Evolutionary conservation across 306 rosid species (phyloP).

Genomic region (Dryas alaskensis): DNA sequence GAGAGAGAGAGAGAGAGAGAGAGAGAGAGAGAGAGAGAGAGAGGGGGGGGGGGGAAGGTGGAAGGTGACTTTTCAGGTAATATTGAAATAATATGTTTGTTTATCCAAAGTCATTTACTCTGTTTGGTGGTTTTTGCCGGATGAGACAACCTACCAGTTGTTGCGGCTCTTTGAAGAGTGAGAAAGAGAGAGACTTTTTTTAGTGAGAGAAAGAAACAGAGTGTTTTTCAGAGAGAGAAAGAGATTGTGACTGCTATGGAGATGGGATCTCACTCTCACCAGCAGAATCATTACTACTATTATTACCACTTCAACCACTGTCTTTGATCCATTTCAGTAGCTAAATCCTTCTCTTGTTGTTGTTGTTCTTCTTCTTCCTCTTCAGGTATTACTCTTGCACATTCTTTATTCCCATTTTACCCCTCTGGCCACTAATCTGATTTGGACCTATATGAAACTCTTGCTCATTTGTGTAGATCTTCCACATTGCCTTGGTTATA

Average conservation of each 20-base stretch:
- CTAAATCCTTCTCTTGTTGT: slow-evolving; percentile 5
- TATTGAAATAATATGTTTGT: slow-evolving; percentile 6
- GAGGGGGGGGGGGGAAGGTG: neutral
- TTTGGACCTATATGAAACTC: slow-evolving; percentile 11
- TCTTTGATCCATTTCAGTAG: slow-evolving; percentile 40
- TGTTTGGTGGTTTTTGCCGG: slow-evolving; percentile 85
- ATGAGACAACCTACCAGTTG: slow-evolving; percentile 91
- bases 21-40: no score
- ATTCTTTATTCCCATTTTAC: slow-evolving; percentile 4
- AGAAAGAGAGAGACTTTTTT: slow-evolving; percentile 38
- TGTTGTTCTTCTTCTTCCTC: slow-evolving; percentile 4
- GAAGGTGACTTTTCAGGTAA: slow-evolving; percentile 19
- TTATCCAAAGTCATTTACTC: slow-evolving; percentile 34
- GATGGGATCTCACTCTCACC: slow-evolving; percentile 66
- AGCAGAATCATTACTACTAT: slow-evolving; percentile 33
- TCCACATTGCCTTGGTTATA: slow-evolving; percentile 34
- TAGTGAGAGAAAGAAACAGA: slow-evolving; percentile 31
- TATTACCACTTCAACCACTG: slow-evolving; percentile 37
- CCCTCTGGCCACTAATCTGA: slow-evolving; percentile 1
- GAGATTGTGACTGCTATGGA: slow-evolving; percentile 41
- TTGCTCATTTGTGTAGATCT: slow-evolving; percentile 44
- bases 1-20: no score
- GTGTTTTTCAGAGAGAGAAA: slow-evolving; percentile 19
- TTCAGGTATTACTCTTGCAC: slow-evolving; percentile 40
- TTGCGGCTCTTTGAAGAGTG: slow-evolving; percentile 68